Evolutionary conservation across 352 stramenopile species (phyloP), one percentile per base, ranked within the genome.

Genomic region (Globisporangium nodosum): DNA sequence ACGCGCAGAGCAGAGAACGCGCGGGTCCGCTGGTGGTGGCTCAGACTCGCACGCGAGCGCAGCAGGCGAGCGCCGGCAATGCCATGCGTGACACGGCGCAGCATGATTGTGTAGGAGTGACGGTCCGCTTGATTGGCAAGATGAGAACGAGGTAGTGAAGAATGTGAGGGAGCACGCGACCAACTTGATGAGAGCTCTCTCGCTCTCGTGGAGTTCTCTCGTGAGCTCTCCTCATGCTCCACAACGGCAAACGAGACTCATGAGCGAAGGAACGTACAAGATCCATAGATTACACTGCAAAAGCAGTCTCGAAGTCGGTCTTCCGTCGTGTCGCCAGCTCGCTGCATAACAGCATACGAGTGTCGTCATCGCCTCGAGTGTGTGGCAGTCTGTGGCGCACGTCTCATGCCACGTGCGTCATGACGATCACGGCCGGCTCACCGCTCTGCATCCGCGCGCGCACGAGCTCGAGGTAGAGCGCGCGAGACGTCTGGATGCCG

Each of bases 401-500:
- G 3, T 16, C 18, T 31, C 64, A 67, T 15, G 49, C 56, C 35
- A 54, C 45, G 45, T 53, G 54, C 24, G 57, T 39, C 57, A 65
- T 57, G 57, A 68, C 45, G 51, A 68, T 52, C n/a, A 65, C 50
- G 9, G 50, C 27, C 3, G 37, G 45, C 45, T 18, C n/a, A 2
- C 31, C 40, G 12, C 47, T 24, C 8, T 59, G 49, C 42, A 54
- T 24, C 9, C 35, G 27, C 9, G 62, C 64, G 39, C 63, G 60
- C 54, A 66, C 48, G 47, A 81, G 61, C 64, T 81, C 71, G 49
- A 61, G 58, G 62, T 76, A 65, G 52, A 76, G 76, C 49, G 50
- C 63, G 27, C 59, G 52, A 15, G 56, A 62, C 6, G 64, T 70
- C 31, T 70, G 75, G 45, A 88, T 61, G 47, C 71, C 78, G 18